Base-by-base conservation (phyloP, 805 yeast genomes). In the Lipomyces sp. region DNA sequence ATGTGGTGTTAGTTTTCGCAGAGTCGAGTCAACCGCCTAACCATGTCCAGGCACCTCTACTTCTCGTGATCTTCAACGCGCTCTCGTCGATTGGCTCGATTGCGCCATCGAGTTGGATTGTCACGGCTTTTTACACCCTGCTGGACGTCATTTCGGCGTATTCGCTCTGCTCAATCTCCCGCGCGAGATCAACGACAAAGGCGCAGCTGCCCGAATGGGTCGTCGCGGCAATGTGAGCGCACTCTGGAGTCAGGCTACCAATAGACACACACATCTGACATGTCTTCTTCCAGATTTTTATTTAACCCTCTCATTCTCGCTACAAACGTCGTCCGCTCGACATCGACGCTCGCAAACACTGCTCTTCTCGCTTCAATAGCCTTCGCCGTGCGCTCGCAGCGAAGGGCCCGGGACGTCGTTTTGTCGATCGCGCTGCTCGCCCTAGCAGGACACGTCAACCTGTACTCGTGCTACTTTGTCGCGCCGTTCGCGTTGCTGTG, bases 301-400 rank as follows among this genome's bases (percentile, higher is more conserved):
- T 76, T 88, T 63, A 93, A 89, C 64, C 98, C 98, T 7, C 71
- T 90, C 60, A 70, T 81, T n/a, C 66, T 89, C 2, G 66, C 87
- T 44, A 76, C 90, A 10, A 76, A 82, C 39, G 70, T 85, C 42
- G 76, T 93, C 3, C 81, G 81, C 59, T 84, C 95, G 0, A 79
- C 95, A 0, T 70, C 75, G 19, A 61, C 77, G 1, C 75, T 91
- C 63, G 72, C 83, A 7, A 81, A 84, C 64, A 68, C 81, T n/a
- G 69, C 80, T 31, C 61, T 87, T 0, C 65, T 80, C 2, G 73
- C 70, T 28, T 69, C 77, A 5, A 68, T 78, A 39, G 71, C 71
- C 65, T 72, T 47, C 74, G 82, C 11, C 11, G 13, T 19, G 11
- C n/a, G n/a, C n/a, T n/a, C n/a, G n/a, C n/a, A n/a, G n/a, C n/a